These are phyloP conservation scores for Podila verticillata DNA, from an alignment of 192 early-diverging fungal genomes.

Conservation along the genomic window DNA sequence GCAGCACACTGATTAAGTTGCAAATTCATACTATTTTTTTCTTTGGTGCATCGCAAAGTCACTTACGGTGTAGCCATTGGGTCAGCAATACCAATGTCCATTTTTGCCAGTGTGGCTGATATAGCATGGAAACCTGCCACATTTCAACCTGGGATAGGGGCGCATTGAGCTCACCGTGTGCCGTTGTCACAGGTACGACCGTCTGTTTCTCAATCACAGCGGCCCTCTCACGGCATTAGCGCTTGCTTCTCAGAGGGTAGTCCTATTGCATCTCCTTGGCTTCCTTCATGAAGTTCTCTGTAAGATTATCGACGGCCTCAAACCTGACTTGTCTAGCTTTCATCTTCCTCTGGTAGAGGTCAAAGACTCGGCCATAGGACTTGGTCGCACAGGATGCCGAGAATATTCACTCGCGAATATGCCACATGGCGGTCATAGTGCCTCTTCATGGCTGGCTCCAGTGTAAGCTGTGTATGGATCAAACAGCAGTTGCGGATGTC, in stretches of 20 bases:
- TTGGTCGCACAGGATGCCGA: conserved; percentile 6
- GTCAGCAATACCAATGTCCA: conserved; percentile 58
- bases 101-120: not conserved
- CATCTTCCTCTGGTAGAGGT: not conserved
- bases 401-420: not conserved
- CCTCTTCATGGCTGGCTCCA: conserved; percentile 1
- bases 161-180: conserved; percentile 8
- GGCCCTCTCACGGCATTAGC: not conserved
- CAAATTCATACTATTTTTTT: too few species aligned
- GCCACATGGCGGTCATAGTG: conserved; percentile 7
- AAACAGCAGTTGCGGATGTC: conserved; percentile 21
- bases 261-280: not conserved
- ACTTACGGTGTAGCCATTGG: conserved; percentile 55
- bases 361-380: not conserved
- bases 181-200: not conserved
- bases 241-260: conserved; percentile 19
- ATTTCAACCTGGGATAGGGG: conserved; percentile 36
- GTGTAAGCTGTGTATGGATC: not conserved
- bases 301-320: not conserved
- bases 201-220: conserved; percentile 33
- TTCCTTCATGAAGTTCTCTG: conserved; percentile 10
- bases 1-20: too few species aligned
- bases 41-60: too few species aligned
- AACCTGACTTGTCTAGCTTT: not conserved
- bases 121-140: conserved; percentile 45